Percentiles rank a stretch among this genome's conserved stretches.
Evolutionary conservation across 2,329 filamentous ascomycete genomes (phyloP).

Genomic region (Magnaporthales sp.): DNA sequence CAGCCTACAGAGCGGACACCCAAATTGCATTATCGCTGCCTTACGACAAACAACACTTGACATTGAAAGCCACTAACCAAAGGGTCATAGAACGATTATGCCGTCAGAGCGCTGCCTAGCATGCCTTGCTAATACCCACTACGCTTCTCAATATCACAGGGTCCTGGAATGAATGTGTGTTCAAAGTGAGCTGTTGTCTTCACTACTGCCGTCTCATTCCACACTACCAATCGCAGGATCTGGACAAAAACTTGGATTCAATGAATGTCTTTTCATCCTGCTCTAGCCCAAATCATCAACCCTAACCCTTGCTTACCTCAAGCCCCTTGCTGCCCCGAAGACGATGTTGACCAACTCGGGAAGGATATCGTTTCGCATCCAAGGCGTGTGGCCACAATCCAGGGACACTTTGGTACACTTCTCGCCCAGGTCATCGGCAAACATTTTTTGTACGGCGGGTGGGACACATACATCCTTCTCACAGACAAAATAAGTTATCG

Average conservation of each 20-base stretch:
- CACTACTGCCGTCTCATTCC: neutral
- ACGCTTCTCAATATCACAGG: neutral
- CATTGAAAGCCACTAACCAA: neutral
- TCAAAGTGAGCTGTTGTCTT: neutral
- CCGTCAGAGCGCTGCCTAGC: neutral
- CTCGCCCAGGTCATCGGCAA: constrained; percentile 1
- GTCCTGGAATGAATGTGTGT: neutral
- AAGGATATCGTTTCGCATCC: neutral
- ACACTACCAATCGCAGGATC: neutral
- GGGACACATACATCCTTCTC: constrained; percentile 3
- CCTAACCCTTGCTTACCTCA: neutral
- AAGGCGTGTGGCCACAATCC: neutral
- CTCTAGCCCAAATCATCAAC: neutral
- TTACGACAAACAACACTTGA: no score
- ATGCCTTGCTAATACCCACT: neutral
- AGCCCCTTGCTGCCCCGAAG: neutral
- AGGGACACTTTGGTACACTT: neutral
- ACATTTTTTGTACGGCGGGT: neutral
- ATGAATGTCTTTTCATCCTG: neutral
- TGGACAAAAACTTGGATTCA: neutral
- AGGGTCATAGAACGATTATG: neutral
- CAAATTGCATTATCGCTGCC: neutral
- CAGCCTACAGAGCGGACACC: no score
- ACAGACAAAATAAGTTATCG: constrained; percentile 1
- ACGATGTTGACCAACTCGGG: neutral